Evolutionary conservation across 768 basidiomycete genomes (phyloP).

Genomic region (Asterophora parasitica): DNA sequence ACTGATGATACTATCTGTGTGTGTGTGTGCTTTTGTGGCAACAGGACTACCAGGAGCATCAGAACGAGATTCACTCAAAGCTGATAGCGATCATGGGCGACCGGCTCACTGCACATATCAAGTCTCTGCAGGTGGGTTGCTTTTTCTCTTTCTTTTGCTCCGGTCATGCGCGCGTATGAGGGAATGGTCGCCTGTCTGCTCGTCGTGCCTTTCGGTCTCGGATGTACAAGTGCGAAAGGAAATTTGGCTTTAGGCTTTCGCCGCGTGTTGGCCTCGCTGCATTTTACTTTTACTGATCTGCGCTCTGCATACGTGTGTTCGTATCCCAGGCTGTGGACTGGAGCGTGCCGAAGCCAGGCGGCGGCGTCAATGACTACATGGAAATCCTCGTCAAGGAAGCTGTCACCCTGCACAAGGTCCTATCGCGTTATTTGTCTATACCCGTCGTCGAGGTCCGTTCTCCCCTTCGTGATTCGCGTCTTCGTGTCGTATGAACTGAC

Average conservation of each 20-base stretch:
- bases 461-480: conserved; percentile 7
- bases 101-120: conserved; percentile 80
- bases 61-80: conserved; percentile 98
- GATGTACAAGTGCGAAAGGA: not conserved
- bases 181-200: too few relatives aligned
- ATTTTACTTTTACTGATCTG: not conserved
- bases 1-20: not conserved
- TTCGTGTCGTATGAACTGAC: conserved; percentile 9
- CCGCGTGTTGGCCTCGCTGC: conserved; percentile 1
- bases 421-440: conserved; percentile 81
- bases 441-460: conserved; percentile 78
- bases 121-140: conserved; percentile 62
- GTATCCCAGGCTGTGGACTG: conserved; percentile 66
- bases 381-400: conserved; percentile 92
- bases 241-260: not conserved
- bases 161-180: too few relatives aligned
- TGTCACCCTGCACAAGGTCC: conserved; percentile 90
- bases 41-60: conserved; percentile 98
- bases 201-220: too few relatives aligned
- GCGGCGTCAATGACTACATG: conserved; percentile 85
- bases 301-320: not conserved
- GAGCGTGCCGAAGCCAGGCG: conserved; percentile 55
- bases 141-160: too few relatives aligned
- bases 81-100: conserved; percentile 98
- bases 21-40: too few relatives aligned